These are phyloP conservation scores for Kewa caespitosa DNA, from an alignment of 179 eudicot genomes.

Conservation along the genomic window DNA sequence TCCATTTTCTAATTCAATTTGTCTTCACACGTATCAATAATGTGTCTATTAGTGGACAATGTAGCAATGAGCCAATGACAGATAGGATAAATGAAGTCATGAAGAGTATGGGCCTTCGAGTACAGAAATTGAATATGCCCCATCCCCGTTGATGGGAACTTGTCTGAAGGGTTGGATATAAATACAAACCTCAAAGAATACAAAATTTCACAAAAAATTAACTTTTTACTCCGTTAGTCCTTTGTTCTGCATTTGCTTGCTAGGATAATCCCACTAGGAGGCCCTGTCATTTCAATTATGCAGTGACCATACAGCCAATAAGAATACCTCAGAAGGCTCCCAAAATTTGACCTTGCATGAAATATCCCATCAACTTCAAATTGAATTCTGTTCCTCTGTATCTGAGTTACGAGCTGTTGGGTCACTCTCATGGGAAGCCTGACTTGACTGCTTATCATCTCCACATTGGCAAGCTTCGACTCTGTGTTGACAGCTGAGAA, in stretches of 20 bases:
- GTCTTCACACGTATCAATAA: neutral
- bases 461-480: slow-evolving; percentile 50
- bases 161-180: slow-evolving; percentile 12
- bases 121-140: slow-evolving; percentile 5
- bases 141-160: neutral
- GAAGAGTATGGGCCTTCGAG: neutral
- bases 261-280: slow-evolving; percentile 67
- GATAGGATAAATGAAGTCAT: neutral
- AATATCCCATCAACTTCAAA: slow-evolving; percentile 59
- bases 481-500: slow-evolving; percentile 43
- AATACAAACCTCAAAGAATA: slow-evolving; percentile 4
- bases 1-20: neutral
- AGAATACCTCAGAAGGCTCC: slow-evolving; percentile 56
- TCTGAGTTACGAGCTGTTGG: slow-evolving; percentile 41
- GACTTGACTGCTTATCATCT: slow-evolving; percentile 68
- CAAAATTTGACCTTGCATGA: slow-evolving; percentile 58
- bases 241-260: slow-evolving; percentile 61
- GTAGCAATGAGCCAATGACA: neutral
- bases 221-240: slow-evolving; percentile 17
- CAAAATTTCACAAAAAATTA: slow-evolving; percentile 21
- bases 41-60: neutral
- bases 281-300: slow-evolving; percentile 51
- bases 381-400: slow-evolving; percentile 45
- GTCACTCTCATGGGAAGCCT: slow-evolving; percentile 45
- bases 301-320: slow-evolving; percentile 69